Base-by-base conservation (phyloP, 768 basidiomycete genomes). In the Trametes cinnabarina region DNA sequence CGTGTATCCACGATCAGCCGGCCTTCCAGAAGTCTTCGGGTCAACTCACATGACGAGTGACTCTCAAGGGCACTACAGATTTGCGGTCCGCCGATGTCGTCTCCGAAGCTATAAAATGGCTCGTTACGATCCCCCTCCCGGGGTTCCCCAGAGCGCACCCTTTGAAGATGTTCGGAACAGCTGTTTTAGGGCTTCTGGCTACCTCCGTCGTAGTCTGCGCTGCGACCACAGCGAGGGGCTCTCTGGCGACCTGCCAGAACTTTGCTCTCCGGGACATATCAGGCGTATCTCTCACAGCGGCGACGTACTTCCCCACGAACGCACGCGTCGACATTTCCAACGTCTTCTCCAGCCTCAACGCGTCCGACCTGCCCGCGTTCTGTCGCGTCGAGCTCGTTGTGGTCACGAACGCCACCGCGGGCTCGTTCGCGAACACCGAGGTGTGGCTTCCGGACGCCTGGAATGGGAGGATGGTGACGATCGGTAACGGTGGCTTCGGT, bases 401-500 rank as follows among this genome's bases (percentile, higher is more conserved):
- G 34, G 58, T 55, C 14, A 68, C 65, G 14, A 66, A 66, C 37
- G 42, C 61, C 22, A 65, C 67, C 19, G 61, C 66, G 1, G 58
- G 60, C 14, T 57, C 53, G 12, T 62, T 61, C 6, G 57, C 61
- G 4, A 39, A 23, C 37, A 59, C 66, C 7, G 70, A 69, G 39
- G 63, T 65, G 9, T 71, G 70, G 70, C 63, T 71, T 10, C 70
- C 70, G 4, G 65, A 66, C n/a, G 54, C 50, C 2, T 69, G 66
- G 67, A 67, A 68, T 35, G 67, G 66, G 28, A 59, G 70, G 2
- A 65, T 66, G 40, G 51, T 71, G 10, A 64, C 59, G 3, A 35
- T 68, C 4, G 70, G 70, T 1, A 69, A 69, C 37, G 69, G 66
- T 34, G 69, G 70, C 7, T 47, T 66, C 9, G 57, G 53, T 30